Conservation (phyloP, 2,329 filamentous ascomycete genomes). For the Zymoseptoria brevis region DNA sequence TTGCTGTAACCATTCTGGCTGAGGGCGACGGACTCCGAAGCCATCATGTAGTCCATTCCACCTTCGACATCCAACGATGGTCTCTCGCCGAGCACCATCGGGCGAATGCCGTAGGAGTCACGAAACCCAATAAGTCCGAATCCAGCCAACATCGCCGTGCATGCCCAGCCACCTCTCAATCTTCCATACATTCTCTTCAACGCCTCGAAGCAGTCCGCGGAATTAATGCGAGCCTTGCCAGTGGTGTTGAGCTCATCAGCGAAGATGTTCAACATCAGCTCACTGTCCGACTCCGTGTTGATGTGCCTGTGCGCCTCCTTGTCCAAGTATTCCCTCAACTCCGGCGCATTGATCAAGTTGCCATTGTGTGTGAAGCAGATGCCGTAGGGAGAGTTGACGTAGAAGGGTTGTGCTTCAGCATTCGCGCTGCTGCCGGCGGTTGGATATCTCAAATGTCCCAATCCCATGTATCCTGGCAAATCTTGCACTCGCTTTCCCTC, state of each 20-base stretch:
- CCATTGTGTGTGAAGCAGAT: slow-evolving; percentile 79
- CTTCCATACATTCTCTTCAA: slow-evolving; percentile 63
- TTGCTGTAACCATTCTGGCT: slow-evolving; percentile 71
- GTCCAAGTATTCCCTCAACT: slow-evolving; percentile 65
- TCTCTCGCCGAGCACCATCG: slow-evolving; percentile 69
- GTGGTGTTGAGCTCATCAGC: slow-evolving; percentile 74
- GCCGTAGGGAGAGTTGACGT: slow-evolving; percentile 78
- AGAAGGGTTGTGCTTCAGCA: slow-evolving; percentile 86
- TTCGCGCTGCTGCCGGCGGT: slow-evolving; percentile 78
- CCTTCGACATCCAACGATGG: slow-evolving; percentile 41
- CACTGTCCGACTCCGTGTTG: slow-evolving; percentile 84
- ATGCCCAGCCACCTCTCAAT: slow-evolving; percentile 70
- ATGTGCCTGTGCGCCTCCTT: slow-evolving; percentile 74
- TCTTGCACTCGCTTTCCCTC: slow-evolving; percentile 67
- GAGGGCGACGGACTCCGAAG: slow-evolving; percentile 79
- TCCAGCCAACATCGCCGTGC: slow-evolving; percentile 73
- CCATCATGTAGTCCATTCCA: slow-evolving; percentile 76
- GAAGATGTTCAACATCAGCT: slow-evolving; percentile 82
- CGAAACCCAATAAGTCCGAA: slow-evolving; percentile 75
- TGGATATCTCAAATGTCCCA: slow-evolving; percentile 81
- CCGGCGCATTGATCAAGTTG: slow-evolving; percentile 73
- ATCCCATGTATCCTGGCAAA: slow-evolving; percentile 76
- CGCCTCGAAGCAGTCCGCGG: slow-evolving; percentile 66
- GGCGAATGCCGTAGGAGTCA: slow-evolving; percentile 74
- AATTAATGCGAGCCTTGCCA: slow-evolving; percentile 71